Evolutionary conservation across 2,329 filamentous ascomycete genomes (phyloP).

Genomic region (Cytospora piceae): DNA sequence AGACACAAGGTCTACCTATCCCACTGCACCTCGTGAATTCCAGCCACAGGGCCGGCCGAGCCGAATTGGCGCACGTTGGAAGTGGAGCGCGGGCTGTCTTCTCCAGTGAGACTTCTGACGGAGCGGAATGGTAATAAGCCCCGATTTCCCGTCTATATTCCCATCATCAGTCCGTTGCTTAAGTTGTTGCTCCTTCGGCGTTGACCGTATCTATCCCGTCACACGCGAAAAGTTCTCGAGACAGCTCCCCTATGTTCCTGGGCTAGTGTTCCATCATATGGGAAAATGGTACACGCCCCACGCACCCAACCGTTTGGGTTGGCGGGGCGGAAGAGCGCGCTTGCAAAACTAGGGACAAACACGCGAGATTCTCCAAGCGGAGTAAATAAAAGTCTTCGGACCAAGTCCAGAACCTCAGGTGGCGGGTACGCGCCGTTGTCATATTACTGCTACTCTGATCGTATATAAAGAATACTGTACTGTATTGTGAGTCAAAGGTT

Average conservation of each 20-base stretch:
- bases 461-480: not conserved
- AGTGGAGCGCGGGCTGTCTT: not conserved
- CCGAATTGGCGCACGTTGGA: too few relatives aligned
- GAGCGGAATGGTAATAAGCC: not conserved
- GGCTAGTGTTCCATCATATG: not conserved
- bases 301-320: conserved; percentile 23
- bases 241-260: not conserved
- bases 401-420: not conserved
- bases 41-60: too few relatives aligned
- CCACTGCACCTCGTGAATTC: too few relatives aligned
- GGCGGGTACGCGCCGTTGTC: not conserved
- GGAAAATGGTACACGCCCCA: conserved; percentile 9
- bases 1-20: not conserved
- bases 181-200: not conserved
- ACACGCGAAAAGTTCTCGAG: conserved; percentile 1
- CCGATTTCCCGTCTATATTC: not conserved
- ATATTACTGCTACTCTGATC: not conserved
- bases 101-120: not conserved
- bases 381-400: not conserved
- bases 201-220: not conserved
- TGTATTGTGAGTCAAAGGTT: not conserved
- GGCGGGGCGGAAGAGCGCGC: conserved; percentile 18
- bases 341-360: conserved; percentile 5
- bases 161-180: not conserved
- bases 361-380: conserved; percentile 17